A percentile compares a stretch with the other conserved stretches of the same genome.
Conservation (phyloP, 306 rosid species). For the Cucumis sativus region Cucumber_9930_V3 NC_026660.2:7786501-7787000, state of each 20-base stretch:
- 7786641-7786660: slow-evolving; percentile 4
- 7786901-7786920: neutral
- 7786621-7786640: slow-evolving; percentile 30
- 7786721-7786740: neutral
- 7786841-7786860: neutral
- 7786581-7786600: neutral
- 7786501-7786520: slow-evolving; percentile 85
- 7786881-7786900: neutral
- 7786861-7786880: slow-evolving; percentile 17
- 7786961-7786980: too few species aligned
- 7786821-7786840: too few species aligned
- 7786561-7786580: neutral
- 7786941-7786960: neutral
- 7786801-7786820: too few species aligned
- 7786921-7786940: neutral
- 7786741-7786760: slow-evolving; percentile 47
- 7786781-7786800: neutral
- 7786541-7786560: slow-evolving; percentile 81
- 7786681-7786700: neutral
- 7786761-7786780: neutral
- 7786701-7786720: slow-evolving; percentile 3
- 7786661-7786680: neutral
- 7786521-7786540: slow-evolving; percentile 92
- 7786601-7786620: slow-evolving; percentile 8
- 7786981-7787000: too few species aligned